Evolutionary conservation across 1,284 basidiomycete species (phyloP).

Genomic region (Cronartium quercuum): DNA sequence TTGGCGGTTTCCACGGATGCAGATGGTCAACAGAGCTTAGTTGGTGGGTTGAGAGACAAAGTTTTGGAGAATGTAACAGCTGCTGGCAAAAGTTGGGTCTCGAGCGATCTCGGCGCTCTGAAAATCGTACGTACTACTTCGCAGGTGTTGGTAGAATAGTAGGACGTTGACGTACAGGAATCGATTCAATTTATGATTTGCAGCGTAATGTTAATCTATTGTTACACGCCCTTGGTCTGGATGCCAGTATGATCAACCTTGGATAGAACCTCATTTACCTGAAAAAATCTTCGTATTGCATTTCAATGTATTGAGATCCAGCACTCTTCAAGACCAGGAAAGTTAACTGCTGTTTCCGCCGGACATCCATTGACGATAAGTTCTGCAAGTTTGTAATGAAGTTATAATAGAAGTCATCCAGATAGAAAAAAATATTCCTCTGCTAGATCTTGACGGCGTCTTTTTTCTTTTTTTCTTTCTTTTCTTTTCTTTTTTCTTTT

Average conservation of each 20-base stretch:
- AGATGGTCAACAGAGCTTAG: slow-evolving; percentile 75
- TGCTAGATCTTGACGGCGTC: no score
- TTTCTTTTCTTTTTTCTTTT: no score
- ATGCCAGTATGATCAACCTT: slow-evolving; percentile 53
- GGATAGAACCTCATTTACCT: no score
- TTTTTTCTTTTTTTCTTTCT: no score
- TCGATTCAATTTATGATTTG: not conserved
- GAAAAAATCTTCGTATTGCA: no score
- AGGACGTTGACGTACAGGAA: slow-evolving; percentile 16
- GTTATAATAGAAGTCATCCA: no score
- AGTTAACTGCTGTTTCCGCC: no score
- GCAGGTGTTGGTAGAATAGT: slow-evolving; percentile 23
- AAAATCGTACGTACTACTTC: slow-evolving; percentile 17
- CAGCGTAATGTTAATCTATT: slow-evolving; percentile 71
- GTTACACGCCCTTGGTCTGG: slow-evolving; percentile 72
- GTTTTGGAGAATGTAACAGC: slow-evolving; percentile 76
- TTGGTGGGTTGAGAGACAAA: slow-evolving; percentile 81
- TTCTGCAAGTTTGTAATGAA: no score
- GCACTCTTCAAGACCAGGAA: no score
- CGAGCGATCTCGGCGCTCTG: slow-evolving; percentile 42
- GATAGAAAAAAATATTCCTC: no score
- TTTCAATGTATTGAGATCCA: no score
- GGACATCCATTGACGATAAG: no score
- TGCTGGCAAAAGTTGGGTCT: slow-evolving; percentile 66
- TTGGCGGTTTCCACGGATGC: slow-evolving; percentile 76